Evolutionary conservation across 176 grass and related monocot genomes (phyloP), one percentile per base, ranked within the genome.

Genomic region (Musa acuminata): DNA sequence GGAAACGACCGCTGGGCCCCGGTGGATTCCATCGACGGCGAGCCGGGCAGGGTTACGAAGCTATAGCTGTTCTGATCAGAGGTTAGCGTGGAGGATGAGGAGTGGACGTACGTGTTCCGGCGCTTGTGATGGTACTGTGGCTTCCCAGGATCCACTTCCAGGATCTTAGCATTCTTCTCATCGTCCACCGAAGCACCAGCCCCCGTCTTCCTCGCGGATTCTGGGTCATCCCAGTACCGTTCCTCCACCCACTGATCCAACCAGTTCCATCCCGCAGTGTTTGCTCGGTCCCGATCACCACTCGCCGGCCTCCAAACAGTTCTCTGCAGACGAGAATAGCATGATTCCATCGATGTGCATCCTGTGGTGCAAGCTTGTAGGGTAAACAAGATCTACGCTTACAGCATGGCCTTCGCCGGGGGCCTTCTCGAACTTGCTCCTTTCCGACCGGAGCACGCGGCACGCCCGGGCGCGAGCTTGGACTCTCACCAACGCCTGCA

Each of bases 231-330:
- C 67, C 67, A 78, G 79, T 89, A 87, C 74, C 89, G 67, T 54
- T 96, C 89, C 82, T 92, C 93, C 24, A 96, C 87, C 93, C 89
- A 96, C 12, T 75, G 68, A 71, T 96, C 93, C 65, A 96, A 85
- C 85, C 87, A 96, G 81, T 96, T 92, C 81, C 87, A 82, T 8
- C 85, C 84, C 60, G 80, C 92, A 13, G 93, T 88, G 51, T 86
- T 85, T 13, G 87, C 80, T 67, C 89, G 87, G 71, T 92, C 89
- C 64, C 75, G 69, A 65, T 89, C 80, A 2, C 73, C 14, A 12
- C 79, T 67, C 8, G 86, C 69, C 2, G 84, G 71, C 75, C 68
- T 89, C 2, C 70, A 73, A 11, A 87, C 77, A 71, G 53, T 78
- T 21, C 73, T 78, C 92, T 96, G 84, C 62, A 73, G 20, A 70